Percentiles rank a stretch among this genome's conserved stretches.
Conservation (phyloP, 306 rosid species). For the Medicago truncatula region MtrunA17r5.0-ANR NC_053048.1:34772001-34772500, state of each 20-base stretch:
- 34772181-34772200: no score
- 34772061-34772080: not conserved
- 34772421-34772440: no score
- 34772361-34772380: not conserved
- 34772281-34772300: not conserved
- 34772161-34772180: not conserved
- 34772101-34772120: not conserved
- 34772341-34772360: conserved; percentile 17
- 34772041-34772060: not conserved
- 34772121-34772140: not conserved
- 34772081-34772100: not conserved
- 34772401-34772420: not conserved
- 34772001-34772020: not conserved
- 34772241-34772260: no score
- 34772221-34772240: no score
- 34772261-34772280: not conserved
- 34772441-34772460: no score
- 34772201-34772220: no score
- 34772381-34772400: not conserved
- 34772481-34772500: no score
- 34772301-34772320: not conserved
- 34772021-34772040: not conserved
- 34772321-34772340: not conserved
- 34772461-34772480: no score
- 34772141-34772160: not conserved